Percentiles rank a stretch among this genome's conserved stretches.
phyloP scores from a whole-genome alignment of 2,329 filamentous ascomycete genomes.

The Teratosphaeria pseudoeucalypti region DNA sequence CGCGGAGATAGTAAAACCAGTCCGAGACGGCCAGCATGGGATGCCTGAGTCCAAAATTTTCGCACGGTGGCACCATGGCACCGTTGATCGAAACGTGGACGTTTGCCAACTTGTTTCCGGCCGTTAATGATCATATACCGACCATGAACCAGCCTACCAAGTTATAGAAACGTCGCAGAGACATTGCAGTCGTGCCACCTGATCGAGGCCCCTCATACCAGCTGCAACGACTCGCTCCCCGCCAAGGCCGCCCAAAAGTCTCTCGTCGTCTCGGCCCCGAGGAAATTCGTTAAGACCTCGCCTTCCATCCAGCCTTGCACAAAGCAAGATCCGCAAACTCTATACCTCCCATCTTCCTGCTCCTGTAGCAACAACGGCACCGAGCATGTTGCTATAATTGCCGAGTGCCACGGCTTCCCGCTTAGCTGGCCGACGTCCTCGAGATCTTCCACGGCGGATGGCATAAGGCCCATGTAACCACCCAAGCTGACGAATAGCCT shows the following conservation, averaged over 20 bases:
- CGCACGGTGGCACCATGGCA: too few relatives aligned
- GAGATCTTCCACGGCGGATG: background rate
- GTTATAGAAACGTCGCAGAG: background rate
- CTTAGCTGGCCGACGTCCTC: background rate
- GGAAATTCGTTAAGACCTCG: background rate
- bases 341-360: background rate
- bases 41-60: too few relatives aligned
- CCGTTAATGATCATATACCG: too few relatives aligned
- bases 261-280: background rate
- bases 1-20: too few relatives aligned
- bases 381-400: slow-evolving; percentile 4
- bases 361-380: slow-evolving; percentile 5
- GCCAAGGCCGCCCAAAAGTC: background rate
- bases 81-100: too few relatives aligned
- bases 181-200: slow-evolving; percentile 3
- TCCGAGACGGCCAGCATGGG: too few relatives aligned
- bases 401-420: background rate
- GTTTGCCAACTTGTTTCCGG: too few relatives aligned
- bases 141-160: too few relatives aligned
- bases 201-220: background rate
- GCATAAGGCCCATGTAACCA: slow-evolving; percentile 7
- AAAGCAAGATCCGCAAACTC: background rate
- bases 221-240: background rate
- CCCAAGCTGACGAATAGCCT: slow-evolving; percentile 3
- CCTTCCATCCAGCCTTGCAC: background rate